Conservation (phyloP, 345 rosid genomes). For the Citrus medica region DNA sequence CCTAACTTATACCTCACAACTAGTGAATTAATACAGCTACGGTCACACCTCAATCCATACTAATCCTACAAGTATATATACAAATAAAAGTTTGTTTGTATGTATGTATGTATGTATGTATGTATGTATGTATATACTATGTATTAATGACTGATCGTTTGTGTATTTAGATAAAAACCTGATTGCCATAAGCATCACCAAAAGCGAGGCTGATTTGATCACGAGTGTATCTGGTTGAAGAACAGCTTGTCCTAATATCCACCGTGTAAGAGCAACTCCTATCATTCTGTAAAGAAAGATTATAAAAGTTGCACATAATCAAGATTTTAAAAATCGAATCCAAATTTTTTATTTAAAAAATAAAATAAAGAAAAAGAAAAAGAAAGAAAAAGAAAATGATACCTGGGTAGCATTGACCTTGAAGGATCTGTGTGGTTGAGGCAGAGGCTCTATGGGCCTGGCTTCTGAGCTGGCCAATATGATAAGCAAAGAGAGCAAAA, state of each 20-base stretch:
- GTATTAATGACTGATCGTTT: background rate
- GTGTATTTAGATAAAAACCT: constrained; percentile 25
- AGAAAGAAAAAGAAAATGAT: background rate
- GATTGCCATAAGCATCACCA: constrained; percentile 76
- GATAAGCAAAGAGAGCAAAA: constrained; percentile 12
- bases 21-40: background rate
- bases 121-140: background rate
- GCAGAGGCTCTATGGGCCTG: constrained; percentile 19
- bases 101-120: background rate
- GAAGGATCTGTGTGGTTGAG: constrained; percentile 37
- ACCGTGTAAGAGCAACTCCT: constrained; percentile 59
- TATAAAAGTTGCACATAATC: background rate
- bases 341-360: background rate
- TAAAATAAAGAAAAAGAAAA: background rate
- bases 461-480: constrained; percentile 16
- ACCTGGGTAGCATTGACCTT: constrained; percentile 41
- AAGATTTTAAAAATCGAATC: background rate
- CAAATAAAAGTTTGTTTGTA: background rate
- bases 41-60: accelerated
- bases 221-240: constrained; percentile 50
- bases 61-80: background rate
- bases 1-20: background rate
- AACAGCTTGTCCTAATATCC: constrained; percentile 55
- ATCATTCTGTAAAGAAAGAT: constrained; percentile 22
- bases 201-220: constrained; percentile 76